A percentile compares a stretch with the other conserved stretches of the same genome.
Evolutionary conservation across 768 basidiomycete species (phyloP).

Genomic region (Agaricus sinodeliciosus): DNA sequence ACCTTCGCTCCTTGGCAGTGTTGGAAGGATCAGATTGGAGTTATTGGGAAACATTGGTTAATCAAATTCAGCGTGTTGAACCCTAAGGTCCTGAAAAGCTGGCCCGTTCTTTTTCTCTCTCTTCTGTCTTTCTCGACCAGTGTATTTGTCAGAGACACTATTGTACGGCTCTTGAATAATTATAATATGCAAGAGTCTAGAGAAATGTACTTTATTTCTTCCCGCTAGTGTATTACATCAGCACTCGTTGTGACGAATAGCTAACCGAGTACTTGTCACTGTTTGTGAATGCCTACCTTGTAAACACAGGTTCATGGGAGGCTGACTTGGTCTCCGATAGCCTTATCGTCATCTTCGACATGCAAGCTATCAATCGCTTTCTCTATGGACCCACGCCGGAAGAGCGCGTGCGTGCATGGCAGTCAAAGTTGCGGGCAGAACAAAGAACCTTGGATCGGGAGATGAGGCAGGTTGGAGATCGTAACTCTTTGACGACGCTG

Average conservation of each 20-base stretch:
- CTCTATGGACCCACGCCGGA: slow-evolving; percentile 96
- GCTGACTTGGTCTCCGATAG: not conserved
- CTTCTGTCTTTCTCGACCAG: not conserved
- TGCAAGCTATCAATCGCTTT: slow-evolving; percentile 89
- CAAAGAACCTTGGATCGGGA: slow-evolving; percentile 84
- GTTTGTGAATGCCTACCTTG: slow-evolving; percentile 4
- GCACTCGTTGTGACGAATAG: slow-evolving; percentile 2
- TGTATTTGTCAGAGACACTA: not conserved
- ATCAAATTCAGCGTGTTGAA: slow-evolving; percentile 38
- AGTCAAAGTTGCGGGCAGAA: slow-evolving; percentile 77
- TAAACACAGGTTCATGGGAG: slow-evolving; percentile 8
- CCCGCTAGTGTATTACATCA: not conserved
- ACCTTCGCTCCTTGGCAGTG: slow-evolving; percentile 39
- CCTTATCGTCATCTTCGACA: slow-evolving; percentile 20
- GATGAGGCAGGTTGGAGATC: slow-evolving; percentile 80
- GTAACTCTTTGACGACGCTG: slow-evolving; percentile 14
- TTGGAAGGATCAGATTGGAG: slow-evolving; percentile 66
- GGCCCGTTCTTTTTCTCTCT: not conserved
- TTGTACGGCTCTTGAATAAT: not conserved
- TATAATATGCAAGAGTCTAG: not conserved
- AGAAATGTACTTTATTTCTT: not conserved
- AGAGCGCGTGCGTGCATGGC: slow-evolving; percentile 91
- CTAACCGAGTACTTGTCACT: slow-evolving; percentile 2
- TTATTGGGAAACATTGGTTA: slow-evolving; percentile 81
- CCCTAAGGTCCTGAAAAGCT: slow-evolving; percentile 17